Evolutionary conservation across 192 early-diverging fungal genomes (phyloP).

Genomic region (Coemansia sp.): DNA sequence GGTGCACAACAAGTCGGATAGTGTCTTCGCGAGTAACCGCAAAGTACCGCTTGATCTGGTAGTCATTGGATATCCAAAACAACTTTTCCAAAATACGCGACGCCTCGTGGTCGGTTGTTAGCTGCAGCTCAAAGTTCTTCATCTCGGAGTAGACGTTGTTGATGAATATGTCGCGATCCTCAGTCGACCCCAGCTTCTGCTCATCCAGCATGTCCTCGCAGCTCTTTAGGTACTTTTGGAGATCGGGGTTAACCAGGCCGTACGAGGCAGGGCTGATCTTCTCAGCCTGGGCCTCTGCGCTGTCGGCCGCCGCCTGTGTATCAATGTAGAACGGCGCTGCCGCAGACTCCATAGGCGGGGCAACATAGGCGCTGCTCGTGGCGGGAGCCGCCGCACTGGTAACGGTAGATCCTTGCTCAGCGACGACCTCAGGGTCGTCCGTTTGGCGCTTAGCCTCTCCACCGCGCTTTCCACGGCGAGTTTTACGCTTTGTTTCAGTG

Average conservation of each 20-base stretch:
- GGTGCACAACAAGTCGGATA: conserved; percentile 75
- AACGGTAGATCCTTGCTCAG: background rate
- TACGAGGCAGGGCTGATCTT: conserved; percentile 29
- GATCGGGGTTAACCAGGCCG: conserved; percentile 33
- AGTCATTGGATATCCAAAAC: conserved; percentile 68
- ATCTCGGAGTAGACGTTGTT: conserved; percentile 78
- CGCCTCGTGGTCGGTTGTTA: conserved; percentile 77
- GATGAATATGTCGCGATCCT: conserved; percentile 69
- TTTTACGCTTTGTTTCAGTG: conserved; percentile 18
- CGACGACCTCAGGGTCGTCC: background rate
- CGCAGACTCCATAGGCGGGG: conserved; percentile 16
- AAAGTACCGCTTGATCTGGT: conserved; percentile 75
- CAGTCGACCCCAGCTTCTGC: conserved; percentile 60
- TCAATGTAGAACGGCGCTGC: conserved; percentile 19
- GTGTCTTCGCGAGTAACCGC: conserved; percentile 61
- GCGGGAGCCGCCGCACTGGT: too few relatives aligned
- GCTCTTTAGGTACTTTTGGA: conserved; percentile 61
- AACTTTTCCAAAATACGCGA: conserved; percentile 84
- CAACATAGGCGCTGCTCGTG: conserved; percentile 3
- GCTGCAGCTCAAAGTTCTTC: conserved; percentile 70
- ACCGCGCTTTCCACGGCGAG: conserved; percentile 27
- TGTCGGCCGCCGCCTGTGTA: background rate
- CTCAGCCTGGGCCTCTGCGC: background rate
- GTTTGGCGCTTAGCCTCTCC: conserved; percentile 16
- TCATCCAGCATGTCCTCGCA: conserved; percentile 64